Conservation (phyloP, 305 asterid genomes). For the Ilex paraguariensis region DNA sequence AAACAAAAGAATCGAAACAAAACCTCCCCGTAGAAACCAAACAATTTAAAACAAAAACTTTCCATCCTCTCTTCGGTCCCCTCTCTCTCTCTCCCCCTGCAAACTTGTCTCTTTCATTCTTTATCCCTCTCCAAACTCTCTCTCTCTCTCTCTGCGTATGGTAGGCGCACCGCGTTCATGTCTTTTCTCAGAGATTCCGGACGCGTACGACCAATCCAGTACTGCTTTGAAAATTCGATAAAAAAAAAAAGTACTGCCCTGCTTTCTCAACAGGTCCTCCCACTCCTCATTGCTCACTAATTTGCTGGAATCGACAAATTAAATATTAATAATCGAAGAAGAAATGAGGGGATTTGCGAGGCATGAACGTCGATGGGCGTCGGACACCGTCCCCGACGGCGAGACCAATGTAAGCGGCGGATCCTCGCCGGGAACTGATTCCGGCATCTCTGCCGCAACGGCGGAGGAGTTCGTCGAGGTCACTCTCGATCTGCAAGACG, state of each 20-base stretch:
- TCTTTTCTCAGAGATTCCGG: conserved; percentile 45
- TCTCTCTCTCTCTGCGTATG: conserved; percentile 8
- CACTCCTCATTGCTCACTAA: too few relatives aligned
- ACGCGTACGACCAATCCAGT: conserved; percentile 34
- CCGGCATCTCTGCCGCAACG: conserved; percentile 24
- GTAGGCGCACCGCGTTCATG: conserved; percentile 37
- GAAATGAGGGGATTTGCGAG: conserved; percentile 42
- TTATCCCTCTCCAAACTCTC: conserved; percentile 7
- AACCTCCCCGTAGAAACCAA: conserved; percentile 3
- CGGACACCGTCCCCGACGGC: conserved; percentile 42
- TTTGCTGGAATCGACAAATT: too few relatives aligned
- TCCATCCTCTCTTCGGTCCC: conserved; percentile 18
- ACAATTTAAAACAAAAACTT: neutral
- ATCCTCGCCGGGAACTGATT: conserved; percentile 59
- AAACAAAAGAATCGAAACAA: neutral
- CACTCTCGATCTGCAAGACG: conserved; percentile 95
- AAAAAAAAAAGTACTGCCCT: neutral
- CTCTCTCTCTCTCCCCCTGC: conserved; percentile 2
- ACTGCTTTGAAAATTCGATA: neutral
- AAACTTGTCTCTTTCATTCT: neutral
- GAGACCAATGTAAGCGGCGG: conserved; percentile 25
- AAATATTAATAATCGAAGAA: too few relatives aligned
- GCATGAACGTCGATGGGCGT: conserved; percentile 68
- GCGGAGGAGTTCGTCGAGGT: conserved; percentile 81
- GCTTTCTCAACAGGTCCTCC: too few relatives aligned